phyloP scores from a whole-genome alignment of 2,329 filamentous ascomycete genomes.

The Macrophomina phaseolina region DNA sequence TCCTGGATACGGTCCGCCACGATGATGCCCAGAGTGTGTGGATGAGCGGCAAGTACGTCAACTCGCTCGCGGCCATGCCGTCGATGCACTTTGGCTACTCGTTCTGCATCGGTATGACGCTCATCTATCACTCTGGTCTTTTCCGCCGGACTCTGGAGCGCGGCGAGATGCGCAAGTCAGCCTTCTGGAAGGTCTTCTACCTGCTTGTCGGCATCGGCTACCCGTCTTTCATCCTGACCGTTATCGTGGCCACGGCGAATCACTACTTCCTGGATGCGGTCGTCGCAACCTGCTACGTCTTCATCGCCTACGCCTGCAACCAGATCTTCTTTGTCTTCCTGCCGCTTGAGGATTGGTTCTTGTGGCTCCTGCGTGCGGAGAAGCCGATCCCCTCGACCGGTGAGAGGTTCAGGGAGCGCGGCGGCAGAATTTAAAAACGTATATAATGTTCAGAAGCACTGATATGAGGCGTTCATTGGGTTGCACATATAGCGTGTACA shows the following conservation, averaged over 20 bases:
- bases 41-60: conserved; percentile 54
- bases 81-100: conserved; percentile 62
- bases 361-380: conserved; percentile 55
- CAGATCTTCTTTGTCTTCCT: conserved; percentile 57
- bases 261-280: conserved; percentile 65
- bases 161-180: conserved; percentile 50
- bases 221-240: conserved; percentile 59
- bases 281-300: conserved; percentile 56
- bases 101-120: conserved; percentile 59
- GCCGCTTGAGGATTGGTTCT: conserved; percentile 57
- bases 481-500: background rate
- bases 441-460: conserved; percentile 7
- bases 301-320: conserved; percentile 56
- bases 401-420: conserved; percentile 48
- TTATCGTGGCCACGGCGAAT: conserved; percentile 68
- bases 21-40: conserved; percentile 54
- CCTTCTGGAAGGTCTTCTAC: conserved; percentile 52
- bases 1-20: conserved; percentile 55
- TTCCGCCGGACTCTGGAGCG: conserved; percentile 51
- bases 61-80: conserved; percentile 54
- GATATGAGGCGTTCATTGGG: conserved; percentile 1
- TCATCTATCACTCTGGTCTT: conserved; percentile 59
- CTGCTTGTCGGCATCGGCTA: conserved; percentile 57
- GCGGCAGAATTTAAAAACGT: conserved; percentile 37
- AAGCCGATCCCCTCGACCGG: conserved; percentile 63